Base-by-base conservation (phyloP, 164 flowering plant species). In the Vitis riparia region DNA sequence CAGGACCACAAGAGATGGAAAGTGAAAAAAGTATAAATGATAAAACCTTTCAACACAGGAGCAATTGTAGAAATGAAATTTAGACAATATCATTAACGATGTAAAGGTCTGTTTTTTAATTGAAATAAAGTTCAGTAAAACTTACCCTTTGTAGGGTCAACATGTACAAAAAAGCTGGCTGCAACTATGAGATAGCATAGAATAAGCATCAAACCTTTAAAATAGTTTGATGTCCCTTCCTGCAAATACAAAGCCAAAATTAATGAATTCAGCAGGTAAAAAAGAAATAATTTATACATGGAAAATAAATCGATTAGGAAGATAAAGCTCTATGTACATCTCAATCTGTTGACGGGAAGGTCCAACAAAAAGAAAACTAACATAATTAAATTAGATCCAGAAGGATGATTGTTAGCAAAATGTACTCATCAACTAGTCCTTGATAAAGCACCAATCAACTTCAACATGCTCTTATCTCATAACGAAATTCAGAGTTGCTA, bases 101-200 rank as follows among this genome's bases (percentile, higher is more conserved):
- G n/a, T 14, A 3, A 37, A 9, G 3, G 14, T 53, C n/a, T 37
- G 44, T 5, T 37, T 37, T 53, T 11, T 53, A 14, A 53, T 13
- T 13, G 56, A 29, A 59, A 7, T 16, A 52, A 55, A 14, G n/a
- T 32, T 55, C 17, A 56, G 27, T 12, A 17, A 5, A 60, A 78
- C 85, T 75, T 67, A 84, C 87, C 72, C 23, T 59, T 66, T 55
- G 65, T 11, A 53, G 65, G 76, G 72, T 87, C 91, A 50, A 82
- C 76, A 62, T 87, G 91, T 59, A 87, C 91, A 72, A 87, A 87
- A 76, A 87, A 87, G 75, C 91, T 87, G 59, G 91, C 91, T 14
- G 91, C 91, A 62, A 85, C 91, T 29, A 87, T 87, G 68, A 87
- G 86, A 70, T 87, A 87, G 72, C 91, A 84, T 7, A 87, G 68